A percentile compares a stretch with the other conserved stretches of the same genome.
These are phyloP conservation scores for Xylariaceae sp. DNA, from an alignment of 2,329 filamentous ascomycete genomes.

Conservation along the genomic window DNA sequence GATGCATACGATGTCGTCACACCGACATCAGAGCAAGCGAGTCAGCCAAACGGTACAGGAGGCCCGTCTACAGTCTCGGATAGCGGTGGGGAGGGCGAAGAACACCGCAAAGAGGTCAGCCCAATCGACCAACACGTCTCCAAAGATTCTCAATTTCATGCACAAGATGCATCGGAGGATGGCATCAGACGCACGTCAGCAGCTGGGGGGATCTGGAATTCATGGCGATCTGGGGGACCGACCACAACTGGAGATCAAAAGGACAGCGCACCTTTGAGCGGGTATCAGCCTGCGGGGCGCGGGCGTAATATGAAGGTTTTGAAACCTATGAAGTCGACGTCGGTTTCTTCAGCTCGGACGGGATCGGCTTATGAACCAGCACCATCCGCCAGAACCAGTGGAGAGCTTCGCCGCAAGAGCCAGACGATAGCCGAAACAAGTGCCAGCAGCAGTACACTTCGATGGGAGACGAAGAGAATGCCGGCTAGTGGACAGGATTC, in stretches of 20 bases:
- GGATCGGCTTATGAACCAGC: constrained; percentile 53
- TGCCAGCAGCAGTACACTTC: constrained; percentile 33
- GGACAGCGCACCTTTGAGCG: constrained; percentile 55
- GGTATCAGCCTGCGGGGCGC: constrained; percentile 67
- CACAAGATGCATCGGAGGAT: constrained; percentile 24
- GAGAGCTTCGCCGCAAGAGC: constrained; percentile 55
- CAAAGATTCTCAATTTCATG: constrained; percentile 28
- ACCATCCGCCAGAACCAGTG: constrained; percentile 42
- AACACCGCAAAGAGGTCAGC: constrained; percentile 27
- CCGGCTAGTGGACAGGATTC: constrained; percentile 33
- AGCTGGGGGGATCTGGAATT: constrained; percentile 63
- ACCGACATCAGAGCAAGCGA: constrained; percentile 33
- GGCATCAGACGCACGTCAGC: constrained; percentile 32
- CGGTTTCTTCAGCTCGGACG: constrained; percentile 50
- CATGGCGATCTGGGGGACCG: constrained; percentile 62
- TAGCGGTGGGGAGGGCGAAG: constrained; percentile 45
- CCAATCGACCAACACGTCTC: constrained; percentile 23
- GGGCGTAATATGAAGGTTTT: constrained; percentile 85
- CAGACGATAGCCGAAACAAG: constrained; percentile 37
- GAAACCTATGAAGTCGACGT: constrained; percentile 67
- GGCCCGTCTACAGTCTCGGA: constrained; percentile 41
- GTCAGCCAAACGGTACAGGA: constrained; percentile 30
- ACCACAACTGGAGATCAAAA: constrained; percentile 51
- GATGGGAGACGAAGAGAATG: constrained; percentile 56
- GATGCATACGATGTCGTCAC: constrained; percentile 38